Evolutionary conservation across 176 grass and related monocot genomes (phyloP).

Genomic region (Oryza rufipogon): DNA sequence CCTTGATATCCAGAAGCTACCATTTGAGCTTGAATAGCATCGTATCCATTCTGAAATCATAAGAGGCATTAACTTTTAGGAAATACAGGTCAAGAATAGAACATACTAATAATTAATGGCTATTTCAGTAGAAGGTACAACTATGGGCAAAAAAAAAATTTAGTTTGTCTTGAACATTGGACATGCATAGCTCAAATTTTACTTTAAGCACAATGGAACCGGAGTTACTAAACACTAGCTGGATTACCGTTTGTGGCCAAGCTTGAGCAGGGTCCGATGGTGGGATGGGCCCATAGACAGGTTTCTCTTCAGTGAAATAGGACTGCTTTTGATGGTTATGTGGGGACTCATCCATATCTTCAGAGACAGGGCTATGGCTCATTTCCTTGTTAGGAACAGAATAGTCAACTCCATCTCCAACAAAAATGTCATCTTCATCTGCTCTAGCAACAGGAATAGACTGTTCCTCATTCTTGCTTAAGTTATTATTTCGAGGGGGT

Average conservation of each 20-base stretch:
- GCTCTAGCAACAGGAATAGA: constrained; percentile 48
- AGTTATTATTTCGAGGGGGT: constrained; percentile 51
- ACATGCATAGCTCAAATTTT: constrained; percentile 22
- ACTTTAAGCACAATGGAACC: not conserved
- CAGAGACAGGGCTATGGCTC: constrained; percentile 76
- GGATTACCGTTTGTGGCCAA: constrained; percentile 83
- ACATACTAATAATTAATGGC: not conserved
- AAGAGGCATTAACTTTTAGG: constrained; percentile 20
- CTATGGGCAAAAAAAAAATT: not conserved
- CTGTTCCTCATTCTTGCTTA: constrained; percentile 59
- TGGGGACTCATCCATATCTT: constrained; percentile 89
- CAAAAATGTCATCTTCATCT: constrained; percentile 84
- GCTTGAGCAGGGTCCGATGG: constrained; percentile 77
- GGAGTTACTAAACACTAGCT: constrained; percentile 22
- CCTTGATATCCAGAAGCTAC: constrained; percentile 76
- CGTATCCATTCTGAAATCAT: constrained; percentile 74
- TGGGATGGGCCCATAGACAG: constrained; percentile 81
- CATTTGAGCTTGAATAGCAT: constrained; percentile 88
- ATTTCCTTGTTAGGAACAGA: constrained; percentile 81
- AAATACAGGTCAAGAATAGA: constrained; percentile 1
- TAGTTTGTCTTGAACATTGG: not conserved
- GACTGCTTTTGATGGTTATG: constrained; percentile 60
- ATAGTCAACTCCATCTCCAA: constrained; percentile 91
- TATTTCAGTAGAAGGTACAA: constrained; percentile 17
- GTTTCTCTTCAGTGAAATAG: constrained; percentile 69